A percentile compares a stretch with the other conserved stretches of the same genome.
phyloP scores from a whole-genome alignment of 805 yeast genomes.

The Suhomyces kilbournensis region DNA sequence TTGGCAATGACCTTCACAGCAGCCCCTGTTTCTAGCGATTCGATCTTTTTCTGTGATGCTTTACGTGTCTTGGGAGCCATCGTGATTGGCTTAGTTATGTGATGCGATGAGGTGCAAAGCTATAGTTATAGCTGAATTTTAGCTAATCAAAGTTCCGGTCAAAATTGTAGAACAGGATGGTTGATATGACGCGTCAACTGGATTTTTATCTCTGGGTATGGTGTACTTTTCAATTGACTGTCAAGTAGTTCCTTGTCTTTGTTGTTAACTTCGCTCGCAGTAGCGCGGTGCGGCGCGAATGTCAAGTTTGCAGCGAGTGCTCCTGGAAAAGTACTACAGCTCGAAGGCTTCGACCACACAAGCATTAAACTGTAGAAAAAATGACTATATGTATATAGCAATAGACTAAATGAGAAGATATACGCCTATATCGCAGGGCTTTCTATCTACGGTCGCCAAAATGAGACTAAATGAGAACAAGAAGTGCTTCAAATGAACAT shows the following conservation, averaged over 20 bases:
- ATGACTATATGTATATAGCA: neutral
- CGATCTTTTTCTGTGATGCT: conserved; percentile 5
- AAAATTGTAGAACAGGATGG: neutral
- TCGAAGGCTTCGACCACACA: neutral
- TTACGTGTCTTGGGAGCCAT: conserved; percentile 9
- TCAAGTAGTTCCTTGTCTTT: neutral
- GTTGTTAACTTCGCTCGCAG: neutral
- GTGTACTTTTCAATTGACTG: neutral
- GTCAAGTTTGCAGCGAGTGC: neutral
- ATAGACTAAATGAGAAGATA: neutral
- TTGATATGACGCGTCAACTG: neutral
- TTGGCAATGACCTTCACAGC: neutral
- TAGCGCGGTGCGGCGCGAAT: neutral
- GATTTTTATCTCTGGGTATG: neutral
- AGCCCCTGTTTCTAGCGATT: neutral
- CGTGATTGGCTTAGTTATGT: neutral
- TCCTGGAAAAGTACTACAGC: neutral
- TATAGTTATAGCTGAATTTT: neutral
- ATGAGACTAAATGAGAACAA: too few species aligned
- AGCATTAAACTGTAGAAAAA: neutral
- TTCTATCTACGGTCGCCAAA: neutral
- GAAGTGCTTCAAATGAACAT: neutral
- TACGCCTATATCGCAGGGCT: neutral
- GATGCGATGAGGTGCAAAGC: neutral
- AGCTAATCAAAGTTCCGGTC: neutral